These are phyloP conservation scores for Saccharomyces paradoxus DNA, from an alignment of 805 yeast genomes.

Conservation along the genomic window DNA sequence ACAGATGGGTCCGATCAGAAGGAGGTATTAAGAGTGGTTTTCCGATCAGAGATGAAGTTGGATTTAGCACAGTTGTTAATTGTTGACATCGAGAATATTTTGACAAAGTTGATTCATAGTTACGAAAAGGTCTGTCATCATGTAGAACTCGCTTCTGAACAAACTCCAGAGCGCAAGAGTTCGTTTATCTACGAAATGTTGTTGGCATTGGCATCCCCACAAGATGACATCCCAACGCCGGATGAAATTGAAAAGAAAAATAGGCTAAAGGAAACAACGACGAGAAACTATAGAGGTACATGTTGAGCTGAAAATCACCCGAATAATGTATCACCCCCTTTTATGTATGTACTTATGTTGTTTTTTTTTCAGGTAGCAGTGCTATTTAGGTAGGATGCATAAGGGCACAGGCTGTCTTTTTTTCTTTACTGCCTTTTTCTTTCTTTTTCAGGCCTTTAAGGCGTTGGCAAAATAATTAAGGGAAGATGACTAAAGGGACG, in stretches of 20 bases:
- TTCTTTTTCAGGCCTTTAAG: background rate
- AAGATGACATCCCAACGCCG: conserved; percentile 3
- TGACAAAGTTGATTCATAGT: conserved; percentile 14
- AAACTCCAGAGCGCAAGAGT: conserved; percentile 6
- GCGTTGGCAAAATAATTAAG: background rate
- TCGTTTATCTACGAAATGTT: conserved; percentile 18
- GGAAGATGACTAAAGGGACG: background rate
- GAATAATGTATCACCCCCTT: background rate
- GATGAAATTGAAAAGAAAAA: conserved; percentile 7
- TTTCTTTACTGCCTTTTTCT: no score
- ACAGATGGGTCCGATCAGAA: conserved; percentile 38
- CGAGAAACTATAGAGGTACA: conserved; percentile 27
- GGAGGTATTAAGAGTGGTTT: conserved; percentile 81
- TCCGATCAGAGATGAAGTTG: conserved; percentile 55
- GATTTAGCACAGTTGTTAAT: conserved; percentile 30
- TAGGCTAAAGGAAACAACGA: conserved; percentile 5
- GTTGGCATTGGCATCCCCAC: conserved; percentile 19
- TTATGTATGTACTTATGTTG: background rate
- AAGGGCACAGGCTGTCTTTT: background rate
- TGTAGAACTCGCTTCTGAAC: background rate
- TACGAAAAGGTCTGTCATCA: conserved; percentile 10
- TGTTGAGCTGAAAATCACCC: conserved; percentile 9
- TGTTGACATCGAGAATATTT: conserved; percentile 17
- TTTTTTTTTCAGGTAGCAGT: background rate
- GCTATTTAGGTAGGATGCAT: background rate